Conservation (phyloP, 1,139 yeast genomes). For the Casaregolazyma suthepensis region DNA sequence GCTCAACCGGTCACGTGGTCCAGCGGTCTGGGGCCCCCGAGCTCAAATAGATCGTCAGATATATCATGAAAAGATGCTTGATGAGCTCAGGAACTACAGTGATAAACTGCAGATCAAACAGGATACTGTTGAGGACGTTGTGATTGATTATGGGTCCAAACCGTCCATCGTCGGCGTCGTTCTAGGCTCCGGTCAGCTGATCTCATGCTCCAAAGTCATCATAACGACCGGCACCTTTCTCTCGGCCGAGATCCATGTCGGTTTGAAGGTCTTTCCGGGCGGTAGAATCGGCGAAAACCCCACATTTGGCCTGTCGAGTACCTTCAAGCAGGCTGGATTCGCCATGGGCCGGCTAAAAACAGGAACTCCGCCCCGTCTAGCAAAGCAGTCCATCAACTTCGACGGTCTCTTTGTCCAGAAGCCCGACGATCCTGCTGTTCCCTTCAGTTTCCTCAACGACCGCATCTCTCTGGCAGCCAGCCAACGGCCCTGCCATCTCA, state of each 20-base stretch:
- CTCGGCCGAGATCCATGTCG: conserved; percentile 92
- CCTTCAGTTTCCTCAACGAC: conserved; percentile 86
- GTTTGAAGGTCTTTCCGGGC: conserved; percentile 70
- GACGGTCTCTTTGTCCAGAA: conserved; percentile 53
- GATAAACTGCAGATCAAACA: conserved; percentile 55
- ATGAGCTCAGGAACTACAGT: conserved; percentile 47
- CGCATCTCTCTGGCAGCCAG: conserved; percentile 45
- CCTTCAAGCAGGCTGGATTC: conserved; percentile 73
- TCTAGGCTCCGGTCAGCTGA: conserved; percentile 56
- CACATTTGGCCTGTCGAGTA: conserved; percentile 79
- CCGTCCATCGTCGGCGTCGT: conserved; percentile 55
- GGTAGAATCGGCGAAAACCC: conserved; percentile 94
- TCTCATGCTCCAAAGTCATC: conserved; percentile 63
- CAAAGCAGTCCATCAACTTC: conserved; percentile 65
- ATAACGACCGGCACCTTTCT: conserved; percentile 95
- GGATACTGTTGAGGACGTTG: conserved; percentile 82
- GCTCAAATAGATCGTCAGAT: conserved; percentile 90
- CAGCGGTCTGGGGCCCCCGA: conserved; percentile 98
- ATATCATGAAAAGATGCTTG: conserved; percentile 77
- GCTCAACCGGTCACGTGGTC: conserved; percentile 81
- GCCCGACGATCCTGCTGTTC: conserved; percentile 75
- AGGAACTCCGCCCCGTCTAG: conserved; percentile 93
- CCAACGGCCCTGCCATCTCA: conserved; percentile 68
- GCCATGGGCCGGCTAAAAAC: conserved; percentile 86
- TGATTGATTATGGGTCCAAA: conserved; percentile 42